phyloP scores from a whole-genome alignment of 2,329 filamentous ascomycete genomes.

The Fusarium clavum region DNA sequence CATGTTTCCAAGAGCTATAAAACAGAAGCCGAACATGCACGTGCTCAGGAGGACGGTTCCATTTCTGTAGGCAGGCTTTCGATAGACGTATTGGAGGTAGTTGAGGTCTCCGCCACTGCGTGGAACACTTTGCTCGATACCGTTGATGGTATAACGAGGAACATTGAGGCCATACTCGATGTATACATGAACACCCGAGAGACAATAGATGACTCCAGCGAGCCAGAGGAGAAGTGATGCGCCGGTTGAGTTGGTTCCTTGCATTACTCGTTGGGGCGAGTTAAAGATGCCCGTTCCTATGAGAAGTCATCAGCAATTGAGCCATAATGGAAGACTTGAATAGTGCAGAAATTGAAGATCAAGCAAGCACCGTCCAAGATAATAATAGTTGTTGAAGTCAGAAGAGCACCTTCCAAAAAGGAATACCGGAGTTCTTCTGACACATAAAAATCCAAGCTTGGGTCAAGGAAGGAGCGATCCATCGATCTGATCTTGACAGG shows the following conservation, averaged over 20 bases:
- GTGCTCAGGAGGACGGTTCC: constrained; percentile 55
- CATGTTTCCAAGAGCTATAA: constrained; percentile 61
- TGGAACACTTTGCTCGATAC: constrained; percentile 55
- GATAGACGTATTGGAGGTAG: constrained; percentile 61
- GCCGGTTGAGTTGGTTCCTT: constrained; percentile 50
- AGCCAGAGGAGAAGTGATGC: constrained; percentile 56
- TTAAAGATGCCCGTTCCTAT: constrained; percentile 55
- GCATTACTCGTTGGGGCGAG: constrained; percentile 50
- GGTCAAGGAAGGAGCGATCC: constrained; percentile 25
- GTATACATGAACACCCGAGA: constrained; percentile 53
- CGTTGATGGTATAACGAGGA: constrained; percentile 55
- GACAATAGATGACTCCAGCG: constrained; percentile 53
- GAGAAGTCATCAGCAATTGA: constrained; percentile 22
- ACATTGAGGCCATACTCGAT: constrained; percentile 62
- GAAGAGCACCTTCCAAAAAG: neutral
- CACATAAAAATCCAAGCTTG: constrained; percentile 31
- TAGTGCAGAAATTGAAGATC: neutral
- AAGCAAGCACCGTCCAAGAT: neutral
- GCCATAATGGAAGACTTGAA: neutral
- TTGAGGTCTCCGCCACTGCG: constrained; percentile 61
- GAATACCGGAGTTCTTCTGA: constrained; percentile 7
- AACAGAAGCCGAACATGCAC: constrained; percentile 59
- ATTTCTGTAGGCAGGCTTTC: constrained; percentile 51
- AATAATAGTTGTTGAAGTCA: neutral
- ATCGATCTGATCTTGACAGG: constrained; percentile 26